Base-by-base conservation (phyloP, 2,329 filamentous ascomycete genomes). In the Aspergillus brasiliensis region DNA sequence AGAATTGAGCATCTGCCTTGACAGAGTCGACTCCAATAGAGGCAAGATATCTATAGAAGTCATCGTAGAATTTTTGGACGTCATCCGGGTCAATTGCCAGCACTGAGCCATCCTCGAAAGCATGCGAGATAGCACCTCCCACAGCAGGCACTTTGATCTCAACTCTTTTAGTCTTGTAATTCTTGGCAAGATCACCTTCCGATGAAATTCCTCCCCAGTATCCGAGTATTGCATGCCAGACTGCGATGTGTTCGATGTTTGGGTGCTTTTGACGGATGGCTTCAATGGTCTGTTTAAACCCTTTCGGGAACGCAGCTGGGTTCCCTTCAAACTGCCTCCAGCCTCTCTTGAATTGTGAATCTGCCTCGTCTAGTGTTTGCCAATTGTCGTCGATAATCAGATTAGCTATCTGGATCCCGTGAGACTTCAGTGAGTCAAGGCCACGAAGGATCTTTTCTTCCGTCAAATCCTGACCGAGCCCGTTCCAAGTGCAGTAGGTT, bases 351-450 rank as follows among this genome's bases (percentile, higher is more conserved):
- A 82, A 83, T 64, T 85, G 83, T 1, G 75, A 80, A 13, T 81
- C 76, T 3, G 81, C 83, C 62, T 83, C 78, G 25, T 88, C 84
- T 6, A 96, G 83, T 8, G 89, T 86, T 75, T 97, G 93, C 95
- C 95, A 99, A 68, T 96, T 96, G 72, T 99, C 95, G 68, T 99
- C 95, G 63, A 99, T 96, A 62, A 98, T 97, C 2, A 99, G 82
- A 69, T 88, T 96, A 0, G 87, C 88, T 48, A 98, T 83, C 44
- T 89, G 87, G 69, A 99, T 91, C 0, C 88, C 84, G 58, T 90
- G 84, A 28, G 86, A 80, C 4, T 88, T 84, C 10, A 99, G 79
- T 1, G 84, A 82, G 59, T 92, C 86, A 1, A 98, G 80, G 1
- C 93, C 92, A 42, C 86, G 76, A 11, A 92, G 80, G 13, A 99